Conservation (phyloP, 2,329 filamentous ascomycete species). For the Harringtonia aguacate region DNA sequence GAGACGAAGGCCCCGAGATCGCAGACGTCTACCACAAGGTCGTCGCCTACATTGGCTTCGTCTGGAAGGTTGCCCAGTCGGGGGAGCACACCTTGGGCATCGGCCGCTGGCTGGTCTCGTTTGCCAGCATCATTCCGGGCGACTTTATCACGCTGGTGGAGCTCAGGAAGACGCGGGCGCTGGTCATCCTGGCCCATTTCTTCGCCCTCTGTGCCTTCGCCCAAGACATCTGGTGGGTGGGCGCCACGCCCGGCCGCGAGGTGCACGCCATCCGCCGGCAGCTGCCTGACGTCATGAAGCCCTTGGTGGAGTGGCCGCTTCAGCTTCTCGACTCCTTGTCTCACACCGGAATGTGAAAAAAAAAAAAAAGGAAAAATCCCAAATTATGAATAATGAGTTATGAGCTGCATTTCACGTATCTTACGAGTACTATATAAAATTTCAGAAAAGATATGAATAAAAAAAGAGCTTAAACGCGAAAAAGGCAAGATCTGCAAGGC, state of each 20-base stretch:
- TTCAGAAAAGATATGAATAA: no score
- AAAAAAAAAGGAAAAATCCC: no score
- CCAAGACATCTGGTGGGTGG: conserved; percentile 3
- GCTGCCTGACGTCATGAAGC: background rate
- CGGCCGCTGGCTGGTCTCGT: conserved; percentile 12
- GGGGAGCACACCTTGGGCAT: conserved; percentile 9
- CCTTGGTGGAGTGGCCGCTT: background rate
- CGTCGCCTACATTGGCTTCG: background rate
- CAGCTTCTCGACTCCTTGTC: no score
- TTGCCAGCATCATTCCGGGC: conserved; percentile 12
- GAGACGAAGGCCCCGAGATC: background rate
- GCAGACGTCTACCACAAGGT: background rate
- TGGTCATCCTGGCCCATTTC: conserved; percentile 15
- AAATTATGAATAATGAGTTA: no score
- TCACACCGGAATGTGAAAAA: no score
- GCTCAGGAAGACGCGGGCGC: conserved; percentile 10
- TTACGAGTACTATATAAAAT: no score
- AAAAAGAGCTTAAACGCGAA: no score
- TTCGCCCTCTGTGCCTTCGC: conserved; percentile 9
- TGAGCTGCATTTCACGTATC: no score
- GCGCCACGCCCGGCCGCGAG: background rate
- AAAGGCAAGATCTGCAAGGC: no score
- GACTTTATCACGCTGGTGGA: conserved; percentile 12
- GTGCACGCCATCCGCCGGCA: background rate
- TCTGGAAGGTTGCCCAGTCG: background rate